phyloP scores from a whole-genome alignment of 2,329 filamentous ascomycete species.

The Penicillium palitans region DNA sequence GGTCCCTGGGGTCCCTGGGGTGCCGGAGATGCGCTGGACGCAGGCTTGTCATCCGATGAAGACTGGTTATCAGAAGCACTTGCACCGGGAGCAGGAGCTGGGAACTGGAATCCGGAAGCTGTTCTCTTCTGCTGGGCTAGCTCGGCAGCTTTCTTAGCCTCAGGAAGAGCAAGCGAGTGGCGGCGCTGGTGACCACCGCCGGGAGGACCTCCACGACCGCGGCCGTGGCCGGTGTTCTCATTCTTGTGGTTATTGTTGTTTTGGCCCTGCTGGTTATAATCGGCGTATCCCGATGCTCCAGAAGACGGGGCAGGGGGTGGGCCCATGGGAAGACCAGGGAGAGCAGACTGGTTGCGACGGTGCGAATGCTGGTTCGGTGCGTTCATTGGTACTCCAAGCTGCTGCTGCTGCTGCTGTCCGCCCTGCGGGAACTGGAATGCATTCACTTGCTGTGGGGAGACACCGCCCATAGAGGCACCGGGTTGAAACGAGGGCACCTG shows the following conservation, averaged over 20 bases:
- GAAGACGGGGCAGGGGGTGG: constrained; percentile 91
- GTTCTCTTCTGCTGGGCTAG: constrained; percentile 95
- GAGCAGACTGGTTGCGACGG: constrained; percentile 95
- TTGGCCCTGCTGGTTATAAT: constrained; percentile 68
- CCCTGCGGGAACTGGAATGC: constrained; percentile 89
- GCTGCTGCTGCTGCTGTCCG: constrained; percentile 71
- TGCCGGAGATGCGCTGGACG: constrained; percentile 49
- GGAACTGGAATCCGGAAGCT: constrained; percentile 92
- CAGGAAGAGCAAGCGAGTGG: constrained; percentile 89
- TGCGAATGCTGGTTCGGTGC: constrained; percentile 80
- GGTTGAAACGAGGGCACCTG: constrained; percentile 72
- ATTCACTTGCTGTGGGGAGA: constrained; percentile 67
- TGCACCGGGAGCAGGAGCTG: constrained; percentile 66
- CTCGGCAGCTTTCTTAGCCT: constrained; percentile 97
- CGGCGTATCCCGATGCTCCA: constrained; percentile 79
- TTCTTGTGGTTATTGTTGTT: constrained; percentile 62
- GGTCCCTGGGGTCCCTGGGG: constrained; percentile 62
- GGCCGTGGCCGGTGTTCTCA: constrained; percentile 68
- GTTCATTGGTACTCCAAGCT: constrained; percentile 70
- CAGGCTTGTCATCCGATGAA: constrained; percentile 52
- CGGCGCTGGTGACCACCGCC: constrained; percentile 82
- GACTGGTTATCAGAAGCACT: constrained; percentile 55
- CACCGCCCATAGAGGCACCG: constrained; percentile 66
- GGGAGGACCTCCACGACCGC: constrained; percentile 70
- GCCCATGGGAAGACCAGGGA: constrained; percentile 88